Percentiles rank a stretch among this genome's conserved stretches.
Conservation (phyloP, 2,329 filamentous ascomycete genomes). For the Colletotrichum orbiculare region DNA sequence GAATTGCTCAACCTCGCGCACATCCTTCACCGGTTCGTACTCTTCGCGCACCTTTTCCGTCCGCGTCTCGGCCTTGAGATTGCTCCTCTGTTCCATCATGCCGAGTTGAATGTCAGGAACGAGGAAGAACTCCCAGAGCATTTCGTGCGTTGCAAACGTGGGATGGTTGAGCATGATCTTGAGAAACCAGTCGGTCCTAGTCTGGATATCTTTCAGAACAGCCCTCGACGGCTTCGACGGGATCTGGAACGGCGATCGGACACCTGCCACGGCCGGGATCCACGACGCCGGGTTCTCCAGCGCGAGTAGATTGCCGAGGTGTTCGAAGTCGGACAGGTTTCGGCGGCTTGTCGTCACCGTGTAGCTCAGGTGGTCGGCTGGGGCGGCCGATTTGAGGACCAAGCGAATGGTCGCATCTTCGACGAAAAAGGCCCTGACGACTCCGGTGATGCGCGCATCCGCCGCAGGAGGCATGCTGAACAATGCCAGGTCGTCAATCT, state of each 20-base stretch:
- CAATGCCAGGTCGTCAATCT: constrained; percentile 92
- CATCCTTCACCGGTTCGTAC: constrained; percentile 83
- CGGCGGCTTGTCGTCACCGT: constrained; percentile 95
- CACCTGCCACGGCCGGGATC: constrained; percentile 81
- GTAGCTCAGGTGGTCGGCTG: constrained; percentile 82
- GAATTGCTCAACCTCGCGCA: constrained; percentile 92
- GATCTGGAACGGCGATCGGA: constrained; percentile 91
- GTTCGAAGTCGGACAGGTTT: constrained; percentile 90
- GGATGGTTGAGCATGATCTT: constrained; percentile 88
- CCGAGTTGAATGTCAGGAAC: constrained; percentile 92
- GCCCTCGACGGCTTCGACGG: constrained; percentile 91
- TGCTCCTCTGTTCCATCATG: constrained; percentile 89
- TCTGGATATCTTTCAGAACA: constrained; percentile 87
- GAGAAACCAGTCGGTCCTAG: constrained; percentile 87
- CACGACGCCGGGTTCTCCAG: constrained; percentile 96
- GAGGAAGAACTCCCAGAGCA: constrained; percentile 98
- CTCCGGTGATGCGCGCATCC: constrained; percentile 88
- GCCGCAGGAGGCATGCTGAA: constrained; percentile 78
- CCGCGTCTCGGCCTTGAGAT: constrained; percentile 85
- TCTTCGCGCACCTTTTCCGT: constrained; percentile 90
- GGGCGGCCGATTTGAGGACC: constrained; percentile 92
- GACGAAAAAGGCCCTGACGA: constrained; percentile 95
- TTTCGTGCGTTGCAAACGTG: constrained; percentile 94
- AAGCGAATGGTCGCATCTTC: constrained; percentile 94
- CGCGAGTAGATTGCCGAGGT: constrained; percentile 83